These are phyloP conservation scores for Chrysoporthe austroafricana DNA, from an alignment of 2,329 filamentous ascomycete species.

Conservation along the genomic window DNA sequence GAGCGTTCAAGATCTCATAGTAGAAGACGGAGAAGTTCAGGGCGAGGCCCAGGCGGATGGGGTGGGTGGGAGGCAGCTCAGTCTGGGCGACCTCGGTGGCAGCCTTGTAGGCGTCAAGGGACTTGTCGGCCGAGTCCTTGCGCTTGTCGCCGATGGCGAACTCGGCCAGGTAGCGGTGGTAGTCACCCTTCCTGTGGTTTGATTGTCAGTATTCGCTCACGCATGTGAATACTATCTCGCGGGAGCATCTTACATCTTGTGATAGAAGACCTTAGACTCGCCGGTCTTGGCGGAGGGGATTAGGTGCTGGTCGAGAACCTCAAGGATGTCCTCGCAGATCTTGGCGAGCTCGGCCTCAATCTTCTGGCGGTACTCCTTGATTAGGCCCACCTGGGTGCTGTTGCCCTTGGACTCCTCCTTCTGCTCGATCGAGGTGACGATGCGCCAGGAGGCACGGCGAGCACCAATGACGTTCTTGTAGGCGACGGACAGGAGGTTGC, in stretches of 20 bases:
- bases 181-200: constrained; percentile 88
- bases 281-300: constrained; percentile 93
- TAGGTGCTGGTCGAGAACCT: constrained; percentile 90
- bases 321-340: constrained; percentile 97
- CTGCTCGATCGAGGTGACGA: constrained; percentile 97
- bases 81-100: constrained; percentile 89
- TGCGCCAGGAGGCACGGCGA: constrained; percentile 96
- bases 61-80: constrained; percentile 88
- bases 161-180: constrained; percentile 98
- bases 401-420: constrained; percentile 99
- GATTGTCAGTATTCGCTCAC: constrained; percentile 27
- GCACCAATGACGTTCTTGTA: constrained; percentile 99
- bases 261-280: constrained; percentile 99
- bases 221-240: not conserved
- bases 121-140: constrained; percentile 91
- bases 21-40: constrained; percentile 99
- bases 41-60: constrained; percentile 88
- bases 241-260: constrained; percentile 80
- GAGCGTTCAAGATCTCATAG: constrained; percentile 99
- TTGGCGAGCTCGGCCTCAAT: constrained; percentile 96
- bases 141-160: constrained; percentile 93
- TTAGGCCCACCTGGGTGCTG: constrained; percentile 83
- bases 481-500: constrained; percentile 94
- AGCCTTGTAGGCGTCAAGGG: constrained; percentile 94
- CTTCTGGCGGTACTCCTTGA: constrained; percentile 99